Evolutionary conservation across 2,329 filamentous ascomycete genomes (phyloP).

Genomic region (Fusarium sp.): DNA sequence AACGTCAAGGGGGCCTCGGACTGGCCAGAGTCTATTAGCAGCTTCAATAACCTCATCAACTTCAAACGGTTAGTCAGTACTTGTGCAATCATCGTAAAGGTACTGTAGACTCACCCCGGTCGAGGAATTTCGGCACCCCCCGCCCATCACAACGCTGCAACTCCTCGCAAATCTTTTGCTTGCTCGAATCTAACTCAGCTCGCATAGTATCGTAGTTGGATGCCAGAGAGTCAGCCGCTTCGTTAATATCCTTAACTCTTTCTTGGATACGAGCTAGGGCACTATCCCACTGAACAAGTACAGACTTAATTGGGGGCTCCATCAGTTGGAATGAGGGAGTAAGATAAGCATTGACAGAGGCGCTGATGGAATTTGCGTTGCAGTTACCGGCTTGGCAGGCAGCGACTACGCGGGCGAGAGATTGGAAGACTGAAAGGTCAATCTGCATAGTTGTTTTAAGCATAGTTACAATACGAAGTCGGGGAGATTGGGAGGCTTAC

Average conservation of each 20-base stretch:
- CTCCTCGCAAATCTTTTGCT: not conserved
- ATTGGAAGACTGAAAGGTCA: not conserved
- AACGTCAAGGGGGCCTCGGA: not conserved
- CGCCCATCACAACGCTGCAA: not conserved
- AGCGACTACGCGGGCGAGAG: not conserved
- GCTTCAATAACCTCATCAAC: not conserved
- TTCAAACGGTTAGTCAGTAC: not conserved
- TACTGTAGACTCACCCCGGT: accelerated
- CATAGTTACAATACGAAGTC: accelerated
- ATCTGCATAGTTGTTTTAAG: not conserved
- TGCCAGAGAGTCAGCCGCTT: not conserved
- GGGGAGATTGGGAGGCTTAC: accelerated
- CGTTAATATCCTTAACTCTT: not conserved
- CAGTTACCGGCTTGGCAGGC: not conserved
- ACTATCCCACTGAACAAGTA: not conserved
- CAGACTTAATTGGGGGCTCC: not conserved
- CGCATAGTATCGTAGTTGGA: not conserved
- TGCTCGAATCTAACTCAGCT: not conserved
- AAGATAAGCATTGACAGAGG: not conserved
- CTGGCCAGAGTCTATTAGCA: not conserved
- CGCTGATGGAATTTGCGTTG: not conserved
- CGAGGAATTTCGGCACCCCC: not conserved
- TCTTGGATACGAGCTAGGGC: not conserved
- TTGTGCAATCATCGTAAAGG: not conserved
- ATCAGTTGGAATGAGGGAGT: not conserved